phyloP scores from a whole-genome alignment of 2,329 filamentous ascomycete species.

The Penicillium hordei region DNA sequence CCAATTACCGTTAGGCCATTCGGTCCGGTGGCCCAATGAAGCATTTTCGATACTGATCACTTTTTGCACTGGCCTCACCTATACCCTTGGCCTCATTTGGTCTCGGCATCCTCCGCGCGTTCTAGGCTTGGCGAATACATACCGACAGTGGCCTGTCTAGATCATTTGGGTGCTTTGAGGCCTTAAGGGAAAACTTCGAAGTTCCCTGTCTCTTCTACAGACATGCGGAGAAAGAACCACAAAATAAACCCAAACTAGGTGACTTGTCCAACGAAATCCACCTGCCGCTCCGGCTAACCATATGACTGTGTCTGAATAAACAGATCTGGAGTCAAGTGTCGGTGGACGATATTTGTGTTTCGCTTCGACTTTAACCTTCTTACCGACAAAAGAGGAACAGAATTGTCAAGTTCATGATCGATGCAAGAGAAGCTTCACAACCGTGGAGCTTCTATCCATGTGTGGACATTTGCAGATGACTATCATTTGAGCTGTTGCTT shows the following conservation, averaged over 20 bases:
- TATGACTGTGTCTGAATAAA: too few species aligned
- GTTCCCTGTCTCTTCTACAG: not conserved
- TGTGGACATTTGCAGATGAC: not conserved
- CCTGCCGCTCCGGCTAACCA: too few species aligned
- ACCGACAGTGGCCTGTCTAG: not conserved
- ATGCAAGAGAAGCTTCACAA: not conserved
- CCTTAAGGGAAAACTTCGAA: not conserved
- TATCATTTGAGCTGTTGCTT: not conserved
- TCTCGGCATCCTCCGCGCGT: not conserved
- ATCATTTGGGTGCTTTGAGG: not conserved
- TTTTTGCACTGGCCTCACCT: too few species aligned
- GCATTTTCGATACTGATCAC: too few species aligned
- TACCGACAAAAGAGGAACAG: too few species aligned
- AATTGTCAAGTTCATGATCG: not conserved
- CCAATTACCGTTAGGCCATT: too few species aligned
- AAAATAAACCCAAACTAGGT: not conserved
- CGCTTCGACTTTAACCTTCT: not conserved
- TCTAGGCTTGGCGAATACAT: not conserved
- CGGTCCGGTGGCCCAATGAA: too few species aligned
- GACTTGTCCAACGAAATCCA: not conserved
- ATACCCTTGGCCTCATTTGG: not conserved
- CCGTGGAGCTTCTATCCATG: not conserved
- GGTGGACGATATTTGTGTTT: too few species aligned
- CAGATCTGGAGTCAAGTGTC: too few species aligned
- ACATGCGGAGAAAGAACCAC: not conserved